Conservation (phyloP, 805 yeast species). For the Groenewaldozyma salmanticensis region DNA sequence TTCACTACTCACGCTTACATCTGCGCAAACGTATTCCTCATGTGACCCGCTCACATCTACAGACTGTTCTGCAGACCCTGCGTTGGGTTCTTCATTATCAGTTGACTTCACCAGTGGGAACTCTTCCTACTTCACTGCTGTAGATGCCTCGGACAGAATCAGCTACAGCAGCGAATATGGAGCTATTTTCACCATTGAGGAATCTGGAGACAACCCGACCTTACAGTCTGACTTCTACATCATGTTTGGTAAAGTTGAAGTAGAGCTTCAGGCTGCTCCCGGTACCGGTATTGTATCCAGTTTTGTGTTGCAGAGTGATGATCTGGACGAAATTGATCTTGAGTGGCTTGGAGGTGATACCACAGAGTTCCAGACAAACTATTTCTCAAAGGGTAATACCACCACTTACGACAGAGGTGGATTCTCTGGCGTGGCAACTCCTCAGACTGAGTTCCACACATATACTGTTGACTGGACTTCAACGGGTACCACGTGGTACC, state of each 20-base stretch:
- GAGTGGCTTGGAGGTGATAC: conserved; percentile 82
- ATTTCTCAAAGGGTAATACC: conserved; percentile 71
- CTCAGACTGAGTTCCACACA: conserved; percentile 55
- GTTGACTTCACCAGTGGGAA: conserved; percentile 41
- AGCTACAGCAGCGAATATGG: conserved; percentile 49
- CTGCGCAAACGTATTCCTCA: conserved; percentile 22
- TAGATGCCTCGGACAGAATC: conserved; percentile 27
- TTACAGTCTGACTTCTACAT: conserved; percentile 69
- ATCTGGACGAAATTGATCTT: conserved; percentile 78
- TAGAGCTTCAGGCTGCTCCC: conserved; percentile 57
- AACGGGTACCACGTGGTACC: conserved; percentile 53
- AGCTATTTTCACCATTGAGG: conserved; percentile 44
- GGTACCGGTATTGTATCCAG: conserved; percentile 78
- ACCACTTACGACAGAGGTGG: conserved; percentile 72
- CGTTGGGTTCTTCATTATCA: conserved; percentile 47
- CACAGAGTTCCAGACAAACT: conserved; percentile 60
- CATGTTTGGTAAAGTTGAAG: conserved; percentile 83
- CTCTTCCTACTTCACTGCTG: conserved; percentile 32
- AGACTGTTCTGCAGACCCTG: conserved; percentile 43
- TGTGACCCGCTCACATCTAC: conserved; percentile 39
- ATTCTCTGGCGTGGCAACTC: conserved; percentile 49
- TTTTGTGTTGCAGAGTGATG: conserved; percentile 73
- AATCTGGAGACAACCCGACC: conserved; percentile 69
- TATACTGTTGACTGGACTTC: conserved; percentile 81
- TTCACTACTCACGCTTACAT: no score